Evolutionary conservation across 768 basidiomycete genomes (phyloP), one percentile per base, ranked within the genome.

Genomic region (Termitomyces sp.): DNA sequence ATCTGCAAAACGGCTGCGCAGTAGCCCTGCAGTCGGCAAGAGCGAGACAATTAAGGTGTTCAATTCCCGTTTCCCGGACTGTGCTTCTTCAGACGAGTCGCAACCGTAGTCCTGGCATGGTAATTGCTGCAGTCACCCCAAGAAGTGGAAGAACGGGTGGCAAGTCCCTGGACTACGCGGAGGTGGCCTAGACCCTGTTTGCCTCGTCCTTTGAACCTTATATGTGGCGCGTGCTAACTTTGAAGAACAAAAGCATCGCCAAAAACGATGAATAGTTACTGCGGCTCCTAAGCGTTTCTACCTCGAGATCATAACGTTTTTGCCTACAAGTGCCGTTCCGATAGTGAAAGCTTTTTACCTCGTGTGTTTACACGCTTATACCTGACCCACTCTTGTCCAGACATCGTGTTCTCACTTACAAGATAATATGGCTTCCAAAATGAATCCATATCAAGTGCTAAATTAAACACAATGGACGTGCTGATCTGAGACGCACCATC

Each of bases 101-200:
- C 53, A 46, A 4, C 29, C 9, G 48, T 46, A 14, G n/a, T n/a
- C 27, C 53, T 54, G 29, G 32, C 42, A 42, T 26, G 16, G 27
- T 34, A 39, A 51, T 58, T n/a, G 12, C 39, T 52, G 56, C 50
- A 62, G 46, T 43, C 46, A 59, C 39, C 14, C 39, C 10, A 59
- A 27, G 50, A 43, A 39, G 32, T 34, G 32, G 39, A 53, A 41
- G 55, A 34, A 44, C n/a, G 37, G 24, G 10, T 20, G 26, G 51
- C 51, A 53, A 46, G n/a, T 53, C 61, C 61, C 32, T 62, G 61
- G 61, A 62, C 55, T 50, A 44, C 61, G 58, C 58, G 58, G 61
- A 59, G 46, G 36, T 26, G 36, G 51, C 37, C 51, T 27, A 44
- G 44, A 39, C 27, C 31, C 4, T 20, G 22, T 29, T 41, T 31